Conservation (phyloP, 371 early-diverging fungal genomes). For the Cokeromyces recurvatus region DNA sequence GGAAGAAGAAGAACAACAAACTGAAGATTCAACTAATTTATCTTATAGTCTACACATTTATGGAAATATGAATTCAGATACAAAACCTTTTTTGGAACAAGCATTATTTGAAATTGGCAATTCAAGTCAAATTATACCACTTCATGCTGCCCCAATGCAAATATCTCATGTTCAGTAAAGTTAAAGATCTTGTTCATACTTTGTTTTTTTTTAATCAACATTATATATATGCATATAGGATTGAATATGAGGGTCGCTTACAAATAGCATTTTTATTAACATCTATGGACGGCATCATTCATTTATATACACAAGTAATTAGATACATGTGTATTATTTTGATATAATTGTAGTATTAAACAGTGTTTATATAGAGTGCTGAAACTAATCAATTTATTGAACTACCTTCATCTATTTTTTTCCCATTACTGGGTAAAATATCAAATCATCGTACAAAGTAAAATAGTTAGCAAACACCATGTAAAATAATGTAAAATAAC, state of each 20-base stretch:
- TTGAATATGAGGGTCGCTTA: slow-evolving; percentile 10
- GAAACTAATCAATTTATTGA: slow-evolving; percentile 21
- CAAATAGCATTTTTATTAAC: slow-evolving; percentile 34
- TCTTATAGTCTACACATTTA: slow-evolving; percentile 31
- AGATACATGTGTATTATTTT: too few relatives aligned
- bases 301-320: slow-evolving; percentile 33
- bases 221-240: too few relatives aligned
- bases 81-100: slow-evolving; percentile 34
- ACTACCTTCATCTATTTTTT: slow-evolving; percentile 22
- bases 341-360: too few relatives aligned
- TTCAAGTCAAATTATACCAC: slow-evolving; percentile 31
- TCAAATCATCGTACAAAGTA: slow-evolving; percentile 34
- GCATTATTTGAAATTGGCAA: slow-evolving; percentile 28
- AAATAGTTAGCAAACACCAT: background rate
- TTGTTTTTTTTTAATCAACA: too few relatives aligned
- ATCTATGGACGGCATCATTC: slow-evolving; percentile 40
- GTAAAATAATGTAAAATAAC: too few relatives aligned
- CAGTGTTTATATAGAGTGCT: slow-evolving; percentile 6
- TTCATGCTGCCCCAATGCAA: slow-evolving; percentile 44
- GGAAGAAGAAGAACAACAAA: background rate
- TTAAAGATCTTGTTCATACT: too few relatives aligned
- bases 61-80: slow-evolving; percentile 16
- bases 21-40: background rate
- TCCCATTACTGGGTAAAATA: slow-evolving; percentile 37
- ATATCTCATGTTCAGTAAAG: slow-evolving; percentile 38